These are phyloP conservation scores for Ustilago cynodontis DNA, from an alignment of 1,284 basidiomycete species.

Conservation along the genomic window DNA sequence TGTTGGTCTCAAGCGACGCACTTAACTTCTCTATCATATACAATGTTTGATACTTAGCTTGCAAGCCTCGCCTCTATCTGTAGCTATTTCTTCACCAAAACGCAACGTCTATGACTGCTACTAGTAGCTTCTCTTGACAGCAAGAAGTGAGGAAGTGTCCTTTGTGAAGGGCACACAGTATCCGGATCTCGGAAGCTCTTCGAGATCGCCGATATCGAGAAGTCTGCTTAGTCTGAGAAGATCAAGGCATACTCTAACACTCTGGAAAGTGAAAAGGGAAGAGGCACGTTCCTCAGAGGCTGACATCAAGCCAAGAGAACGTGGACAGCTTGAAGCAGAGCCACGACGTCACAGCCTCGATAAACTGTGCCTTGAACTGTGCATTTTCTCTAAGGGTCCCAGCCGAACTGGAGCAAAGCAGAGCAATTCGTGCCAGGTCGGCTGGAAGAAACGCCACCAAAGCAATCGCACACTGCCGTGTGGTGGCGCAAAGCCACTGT, in stretches of 20 bases:
- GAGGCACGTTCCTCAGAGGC: conserved; percentile 1
- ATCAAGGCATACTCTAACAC: too few relatives aligned
- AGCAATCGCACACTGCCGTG: background rate
- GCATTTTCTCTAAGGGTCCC: conserved; percentile 23
- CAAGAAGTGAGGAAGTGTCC: too few relatives aligned
- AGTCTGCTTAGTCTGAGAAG: too few relatives aligned
- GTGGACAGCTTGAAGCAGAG: conserved; percentile 19
- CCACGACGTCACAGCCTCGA: conserved; percentile 20
- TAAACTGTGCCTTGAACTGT: background rate
- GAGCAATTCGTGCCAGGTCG: conserved; percentile 35
- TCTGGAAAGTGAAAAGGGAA: background rate
- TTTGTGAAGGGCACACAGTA: too few relatives aligned
- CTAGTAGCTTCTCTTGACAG: too few relatives aligned
- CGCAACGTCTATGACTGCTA: background rate
- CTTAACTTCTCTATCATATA: conserved; percentile 1
- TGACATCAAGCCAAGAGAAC: conserved; percentile 18
- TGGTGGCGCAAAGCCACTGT: background rate
- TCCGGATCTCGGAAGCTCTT: background rate
- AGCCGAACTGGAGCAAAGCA: conserved; percentile 33
- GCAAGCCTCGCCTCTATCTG: background rate
- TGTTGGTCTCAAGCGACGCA: conserved; percentile 52
- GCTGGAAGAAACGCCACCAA: conserved; percentile 31
- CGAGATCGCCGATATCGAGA: background rate
- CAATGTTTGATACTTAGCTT: background rate
- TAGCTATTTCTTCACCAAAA: background rate